phyloP scores from a whole-genome alignment of 1,284 basidiomycete genomes.

The Limonomyces culmigenus region DNA sequence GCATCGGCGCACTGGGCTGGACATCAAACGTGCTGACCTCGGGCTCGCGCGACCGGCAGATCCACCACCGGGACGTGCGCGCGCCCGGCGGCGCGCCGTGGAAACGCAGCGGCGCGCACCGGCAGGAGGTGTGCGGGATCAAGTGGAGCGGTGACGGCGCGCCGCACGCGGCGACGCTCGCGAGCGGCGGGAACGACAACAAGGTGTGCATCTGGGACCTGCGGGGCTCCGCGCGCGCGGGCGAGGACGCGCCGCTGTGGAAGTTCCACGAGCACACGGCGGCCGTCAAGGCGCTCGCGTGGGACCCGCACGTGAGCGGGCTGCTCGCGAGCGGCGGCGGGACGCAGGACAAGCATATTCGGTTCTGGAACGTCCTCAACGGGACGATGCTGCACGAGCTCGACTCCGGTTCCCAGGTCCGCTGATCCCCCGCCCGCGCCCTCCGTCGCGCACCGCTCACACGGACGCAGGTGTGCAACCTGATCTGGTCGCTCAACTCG shows the following conservation, averaged over 20 bases:
- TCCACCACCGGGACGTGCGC: slow-evolving; percentile 88
- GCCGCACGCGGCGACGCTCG: slow-evolving; percentile 29
- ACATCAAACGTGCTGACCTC: slow-evolving; percentile 80
- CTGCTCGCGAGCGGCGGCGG: slow-evolving; percentile 94
- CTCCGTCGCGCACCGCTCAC: neutral
- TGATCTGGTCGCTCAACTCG: slow-evolving; percentile 90
- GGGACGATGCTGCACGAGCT: slow-evolving; percentile 75
- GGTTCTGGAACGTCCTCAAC: slow-evolving; percentile 91
- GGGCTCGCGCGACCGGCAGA: slow-evolving; percentile 81
- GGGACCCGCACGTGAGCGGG: slow-evolving; percentile 91
- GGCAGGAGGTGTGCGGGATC: slow-evolving; percentile 93
- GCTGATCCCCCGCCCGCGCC: slow-evolving; percentile 11
- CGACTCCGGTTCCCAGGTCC: slow-evolving; percentile 86
- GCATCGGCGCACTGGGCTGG: slow-evolving; percentile 92
- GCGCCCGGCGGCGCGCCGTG: slow-evolving; percentile 57
- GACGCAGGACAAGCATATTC: slow-evolving; percentile 92
- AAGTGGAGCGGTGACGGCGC: slow-evolving; percentile 71
- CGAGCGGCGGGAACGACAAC: slow-evolving; percentile 96
- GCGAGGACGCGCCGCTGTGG: slow-evolving; percentile 63
- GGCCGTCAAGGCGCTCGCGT: slow-evolving; percentile 94
- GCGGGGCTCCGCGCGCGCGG: slow-evolving; percentile 39
- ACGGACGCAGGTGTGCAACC: slow-evolving; percentile 72
- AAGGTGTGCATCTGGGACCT: slow-evolving; percentile 95
- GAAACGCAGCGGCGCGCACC: slow-evolving; percentile 65
- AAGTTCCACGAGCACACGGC: slow-evolving; percentile 95